These are phyloP conservation scores for Colletotrichum sp. DNA, from an alignment of 2,329 filamentous ascomycete species.

Conservation along the genomic window DNA sequence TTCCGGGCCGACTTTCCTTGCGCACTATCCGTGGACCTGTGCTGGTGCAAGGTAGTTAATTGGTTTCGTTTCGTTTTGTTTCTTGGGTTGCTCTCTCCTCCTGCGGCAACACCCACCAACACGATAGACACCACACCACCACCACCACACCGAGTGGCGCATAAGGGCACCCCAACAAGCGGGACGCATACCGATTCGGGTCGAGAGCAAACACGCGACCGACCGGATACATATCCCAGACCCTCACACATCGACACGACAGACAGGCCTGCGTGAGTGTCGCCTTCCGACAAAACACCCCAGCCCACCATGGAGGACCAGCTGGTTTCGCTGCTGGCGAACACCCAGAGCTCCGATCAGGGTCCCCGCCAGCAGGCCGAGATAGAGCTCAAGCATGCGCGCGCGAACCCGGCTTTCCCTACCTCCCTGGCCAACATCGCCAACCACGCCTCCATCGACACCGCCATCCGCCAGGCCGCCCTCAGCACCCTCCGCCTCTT, in stretches of 20 bases:
- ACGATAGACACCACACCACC: not conserved
- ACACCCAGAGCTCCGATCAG: conserved; percentile 81
- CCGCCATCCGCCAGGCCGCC: conserved; percentile 82
- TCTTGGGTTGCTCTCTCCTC: not conserved
- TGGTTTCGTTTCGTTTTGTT: not conserved
- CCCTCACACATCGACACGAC: not conserved
- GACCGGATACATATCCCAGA: not conserved
- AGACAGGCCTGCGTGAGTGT: not conserved
- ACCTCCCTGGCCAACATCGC: conserved; percentile 82
- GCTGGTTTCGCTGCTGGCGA: conserved; percentile 84
- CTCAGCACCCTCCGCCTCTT: conserved; percentile 82
- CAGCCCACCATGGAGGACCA: conserved; percentile 80
- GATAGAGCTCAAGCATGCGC: conserved; percentile 76
- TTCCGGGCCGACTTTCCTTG: not conserved
- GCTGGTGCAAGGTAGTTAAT: not conserved
- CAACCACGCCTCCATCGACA: conserved; percentile 73
- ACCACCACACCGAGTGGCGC: not conserved
- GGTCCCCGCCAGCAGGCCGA: conserved; percentile 85
- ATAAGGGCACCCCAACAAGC: not conserved
- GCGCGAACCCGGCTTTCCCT: conserved; percentile 74
- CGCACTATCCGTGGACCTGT: not conserved
- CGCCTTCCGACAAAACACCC: not conserved
- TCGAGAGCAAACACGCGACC: not conserved
- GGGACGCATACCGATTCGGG: not conserved
- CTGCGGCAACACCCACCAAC: not conserved